Conservation (phyloP, 345 rosid genomes). For the Ceriops zippeliana region DNA sequence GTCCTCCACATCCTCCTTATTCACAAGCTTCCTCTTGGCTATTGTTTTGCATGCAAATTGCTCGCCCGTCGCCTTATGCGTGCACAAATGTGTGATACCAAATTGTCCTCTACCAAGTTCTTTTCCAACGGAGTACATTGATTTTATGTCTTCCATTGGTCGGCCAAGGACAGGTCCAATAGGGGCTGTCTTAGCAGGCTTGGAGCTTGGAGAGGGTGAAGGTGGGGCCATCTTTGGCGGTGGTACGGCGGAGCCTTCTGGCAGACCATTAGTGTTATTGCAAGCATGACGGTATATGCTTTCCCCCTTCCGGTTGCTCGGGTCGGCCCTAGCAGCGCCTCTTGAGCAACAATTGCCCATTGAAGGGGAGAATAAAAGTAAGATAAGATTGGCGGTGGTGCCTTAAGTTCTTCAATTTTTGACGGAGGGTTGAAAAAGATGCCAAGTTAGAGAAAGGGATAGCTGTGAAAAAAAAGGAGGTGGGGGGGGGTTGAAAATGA, state of each 20-base stretch:
- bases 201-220: constrained; percentile 21
- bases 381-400: neutral
- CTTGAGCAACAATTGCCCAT: constrained; percentile 84
- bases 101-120: constrained; percentile 92
- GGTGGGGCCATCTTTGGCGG: constrained; percentile 16
- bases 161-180: constrained; percentile 81
- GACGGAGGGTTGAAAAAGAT: neutral
- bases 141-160: constrained; percentile 82
- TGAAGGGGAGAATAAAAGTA: neutral
- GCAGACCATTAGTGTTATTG: constrained; percentile 12
- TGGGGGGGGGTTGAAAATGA: constrained; percentile 4
- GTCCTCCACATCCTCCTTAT: constrained; percentile 90
- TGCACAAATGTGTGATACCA: constrained; percentile 84
- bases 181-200: constrained; percentile 34
- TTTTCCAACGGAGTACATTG: constrained; percentile 60
- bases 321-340: constrained; percentile 28
- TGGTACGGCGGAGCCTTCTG: neutral
- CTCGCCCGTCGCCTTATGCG: constrained; percentile 60
- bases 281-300: neutral
- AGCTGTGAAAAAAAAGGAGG: constrained; percentile 7
- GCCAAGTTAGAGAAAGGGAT: neutral
- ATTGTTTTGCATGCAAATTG: constrained; percentile 92
- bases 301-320: constrained; percentile 29
- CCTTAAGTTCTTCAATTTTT: neutral
- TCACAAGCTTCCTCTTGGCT: constrained; percentile 73